These are phyloP conservation scores for Fusarium luffae DNA, from an alignment of 2,329 filamentous ascomycete species.

Conservation along the genomic window DNA sequence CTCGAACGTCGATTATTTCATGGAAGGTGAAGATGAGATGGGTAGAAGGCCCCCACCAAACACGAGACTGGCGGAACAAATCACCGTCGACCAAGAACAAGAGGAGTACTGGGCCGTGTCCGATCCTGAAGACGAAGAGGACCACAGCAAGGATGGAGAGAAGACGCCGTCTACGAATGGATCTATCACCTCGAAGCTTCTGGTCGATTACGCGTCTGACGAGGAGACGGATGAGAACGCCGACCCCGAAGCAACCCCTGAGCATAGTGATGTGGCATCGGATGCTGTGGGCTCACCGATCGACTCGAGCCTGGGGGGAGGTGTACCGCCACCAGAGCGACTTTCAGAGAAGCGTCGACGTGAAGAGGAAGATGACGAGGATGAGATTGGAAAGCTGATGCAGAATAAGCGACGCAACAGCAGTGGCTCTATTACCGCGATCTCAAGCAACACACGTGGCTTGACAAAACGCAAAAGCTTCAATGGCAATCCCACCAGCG, in stretches of 20 bases:
- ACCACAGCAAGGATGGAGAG: constrained; percentile 52
- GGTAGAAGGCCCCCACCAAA: constrained; percentile 56
- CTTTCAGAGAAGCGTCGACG: constrained; percentile 89
- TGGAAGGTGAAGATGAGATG: constrained; percentile 74
- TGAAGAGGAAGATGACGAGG: constrained; percentile 91
- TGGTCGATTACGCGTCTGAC: constrained; percentile 94
- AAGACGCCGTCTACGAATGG: constrained; percentile 66
- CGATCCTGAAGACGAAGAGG: constrained; percentile 84
- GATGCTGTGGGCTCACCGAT: constrained; percentile 50
- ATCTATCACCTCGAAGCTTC: constrained; percentile 71
- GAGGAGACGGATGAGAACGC: constrained; percentile 75
- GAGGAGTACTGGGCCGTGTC: constrained; percentile 95
- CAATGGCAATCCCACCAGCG: constrained; percentile 54
- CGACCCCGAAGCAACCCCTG: constrained; percentile 62
- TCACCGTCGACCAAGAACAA: constrained; percentile 78
- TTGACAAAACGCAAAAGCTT: constrained; percentile 55
- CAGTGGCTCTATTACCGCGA: constrained; percentile 59
- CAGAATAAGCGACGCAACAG: constrained; percentile 71
- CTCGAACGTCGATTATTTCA: constrained; percentile 74
- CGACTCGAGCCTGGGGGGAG: constrained; percentile 32
- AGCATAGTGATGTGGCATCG: constrained; percentile 49
- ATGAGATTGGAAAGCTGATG: constrained; percentile 87
- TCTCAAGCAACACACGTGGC: constrained; percentile 50
- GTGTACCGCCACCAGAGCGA: constrained; percentile 75
- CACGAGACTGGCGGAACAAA: constrained; percentile 77